A percentile compares a stretch with the other conserved stretches of the same genome.
Conservation (phyloP, 169 alveolate genomes). For the Cryptosporidium ryanae region DNA sequence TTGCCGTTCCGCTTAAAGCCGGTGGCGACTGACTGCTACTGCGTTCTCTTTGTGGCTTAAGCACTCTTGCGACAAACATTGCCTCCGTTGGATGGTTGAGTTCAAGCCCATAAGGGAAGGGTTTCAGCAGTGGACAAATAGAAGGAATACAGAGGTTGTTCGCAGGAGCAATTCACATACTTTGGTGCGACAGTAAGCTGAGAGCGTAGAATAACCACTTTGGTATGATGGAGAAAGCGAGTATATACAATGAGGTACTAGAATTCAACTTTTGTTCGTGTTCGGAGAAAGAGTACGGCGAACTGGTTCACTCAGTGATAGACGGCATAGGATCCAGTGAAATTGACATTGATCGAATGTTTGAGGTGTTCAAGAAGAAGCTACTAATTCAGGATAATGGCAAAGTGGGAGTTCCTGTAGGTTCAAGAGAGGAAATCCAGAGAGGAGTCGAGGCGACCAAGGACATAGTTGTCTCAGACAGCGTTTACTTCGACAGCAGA, state of each 20-base stretch:
- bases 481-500: conserved; percentile 25
- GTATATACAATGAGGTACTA: conserved; percentile 1
- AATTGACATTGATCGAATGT: not conserved
- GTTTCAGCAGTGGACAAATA: too few species aligned
- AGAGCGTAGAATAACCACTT: too few species aligned
- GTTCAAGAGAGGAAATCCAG: too few species aligned
- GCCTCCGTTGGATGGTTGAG: too few species aligned
- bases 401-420: not conserved
- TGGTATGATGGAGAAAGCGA: not conserved
- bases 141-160: too few species aligned
- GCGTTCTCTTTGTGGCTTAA: too few species aligned
- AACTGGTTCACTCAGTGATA: conserved; percentile 22
- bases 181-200: too few species aligned
- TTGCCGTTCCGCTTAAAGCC: too few species aligned
- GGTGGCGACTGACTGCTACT: too few species aligned
- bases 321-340: conserved; percentile 24
- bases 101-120: too few species aligned
- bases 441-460: not conserved
- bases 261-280: conserved; percentile 32
- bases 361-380: conserved; percentile 30
- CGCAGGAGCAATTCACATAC: too few species aligned
- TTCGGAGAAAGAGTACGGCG: conserved; percentile 58
- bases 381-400: conserved; percentile 50
- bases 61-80: too few species aligned
- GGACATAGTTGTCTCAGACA: conserved; percentile 23